These are phyloP conservation scores for Fusarium neocosmosporiellum DNA, from an alignment of 2,329 filamentous ascomycete species.

Conservation along the genomic window DNA sequence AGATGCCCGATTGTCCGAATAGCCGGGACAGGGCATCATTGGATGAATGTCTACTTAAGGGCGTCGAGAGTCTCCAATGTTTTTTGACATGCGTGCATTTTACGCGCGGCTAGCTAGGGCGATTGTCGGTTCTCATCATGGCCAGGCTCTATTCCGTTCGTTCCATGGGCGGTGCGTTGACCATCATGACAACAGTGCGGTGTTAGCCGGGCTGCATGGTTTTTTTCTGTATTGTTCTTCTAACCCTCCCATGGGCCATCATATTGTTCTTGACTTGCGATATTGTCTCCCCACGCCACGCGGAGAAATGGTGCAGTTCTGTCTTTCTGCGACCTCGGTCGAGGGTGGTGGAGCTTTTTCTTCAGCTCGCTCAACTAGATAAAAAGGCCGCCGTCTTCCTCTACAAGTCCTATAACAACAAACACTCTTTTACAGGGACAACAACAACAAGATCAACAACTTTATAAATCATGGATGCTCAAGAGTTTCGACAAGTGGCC, in stretches of 20 bases:
- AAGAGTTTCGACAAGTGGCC: constrained; percentile 82
- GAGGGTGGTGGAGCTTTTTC: neutral
- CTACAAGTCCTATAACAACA: neutral
- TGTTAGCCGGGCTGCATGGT: neutral
- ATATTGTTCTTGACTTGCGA: neutral
- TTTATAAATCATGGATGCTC: constrained; percentile 73
- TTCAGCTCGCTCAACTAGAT: neutral
- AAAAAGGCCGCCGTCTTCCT: neutral
- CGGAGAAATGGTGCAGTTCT: neutral
- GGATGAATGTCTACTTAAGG: constrained; percentile 10
- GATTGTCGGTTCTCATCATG: neutral
- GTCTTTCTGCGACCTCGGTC: neutral
- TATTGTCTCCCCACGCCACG: neutral
- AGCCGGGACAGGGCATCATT: neutral
- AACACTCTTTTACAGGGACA: neutral
- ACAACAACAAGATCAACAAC: neutral
- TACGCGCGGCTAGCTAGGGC: neutral
- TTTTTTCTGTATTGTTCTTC: neutral
- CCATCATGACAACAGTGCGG: neutral
- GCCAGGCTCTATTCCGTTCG: neutral
- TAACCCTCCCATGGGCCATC: neutral
- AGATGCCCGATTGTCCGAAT: neutral
- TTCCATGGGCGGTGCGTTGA: neutral
- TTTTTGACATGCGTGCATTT: constrained; percentile 18
- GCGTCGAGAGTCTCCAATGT: neutral